Evolutionary conservation across 805 yeast genomes (phyloP), one percentile per base, ranked within the genome.

Genomic region (Tetrapisispora taiwanensis): DNA sequence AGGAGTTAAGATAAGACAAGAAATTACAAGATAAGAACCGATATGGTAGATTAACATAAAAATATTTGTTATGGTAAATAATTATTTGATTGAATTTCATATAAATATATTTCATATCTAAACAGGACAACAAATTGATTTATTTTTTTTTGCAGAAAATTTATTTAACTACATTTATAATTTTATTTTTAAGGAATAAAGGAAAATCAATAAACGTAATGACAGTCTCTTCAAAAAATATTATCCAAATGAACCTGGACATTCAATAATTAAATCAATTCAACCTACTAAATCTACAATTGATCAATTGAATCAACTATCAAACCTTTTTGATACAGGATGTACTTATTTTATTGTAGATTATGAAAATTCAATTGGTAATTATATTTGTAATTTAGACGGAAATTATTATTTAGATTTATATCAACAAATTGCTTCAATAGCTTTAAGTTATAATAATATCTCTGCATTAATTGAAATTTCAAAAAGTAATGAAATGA

Each of bases 171-270:
- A n/a, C n/a, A n/a, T n/a, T n/a, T n/a, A n/a, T n/a, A n/a, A n/a
- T n/a, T n/a, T n/a, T n/a, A n/a, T n/a, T n/a, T n/a, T n/a, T n/a
- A n/a, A n/a, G n/a, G n/a, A n/a, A n/a, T n/a, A n/a, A n/a, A n/a
- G n/a, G n/a, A n/a, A n/a, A n/a, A n/a, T n/a, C n/a, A n/a, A n/a
- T n/a, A n/a, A n/a, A n/a, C n/a, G 26, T 6, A 8, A 40, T 40
- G 43, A 33, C 18, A 50, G 54, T 73, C 80, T 66, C 76, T 49
- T 75, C 70, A 33, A 60, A 33, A 60, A 65, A 45, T 78, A 79
- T 66, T 88, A 83, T 70, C 95, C 95, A 51, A 59, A 70, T 49
- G 97, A 89, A 70, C 96, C 96, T 51, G 51, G 70, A 30, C 73
- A 66, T 36, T 97, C 97, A 46, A 58, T 60, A 12, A 72, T 84